Evolutionary conservation across 805 yeast species (phyloP).

Genomic region (Jamesozyma rosinii): DNA sequence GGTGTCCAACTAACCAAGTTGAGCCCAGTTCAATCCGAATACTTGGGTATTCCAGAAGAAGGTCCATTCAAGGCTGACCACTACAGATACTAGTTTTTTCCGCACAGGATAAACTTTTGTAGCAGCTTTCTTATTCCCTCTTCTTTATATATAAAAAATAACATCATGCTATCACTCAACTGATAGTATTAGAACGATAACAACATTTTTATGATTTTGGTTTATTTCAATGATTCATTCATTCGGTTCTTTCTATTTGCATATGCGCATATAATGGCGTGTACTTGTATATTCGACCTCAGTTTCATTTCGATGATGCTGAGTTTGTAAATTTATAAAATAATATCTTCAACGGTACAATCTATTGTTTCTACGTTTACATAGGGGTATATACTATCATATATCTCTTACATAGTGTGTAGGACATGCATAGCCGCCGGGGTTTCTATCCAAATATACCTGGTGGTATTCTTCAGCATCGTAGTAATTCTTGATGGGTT

Average conservation of each 20-base stretch:
- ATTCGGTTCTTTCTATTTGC: constrained; percentile 1
- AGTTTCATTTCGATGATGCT: background rate
- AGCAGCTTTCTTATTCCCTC: background rate
- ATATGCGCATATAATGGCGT: background rate
- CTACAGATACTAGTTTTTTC: constrained; percentile 78
- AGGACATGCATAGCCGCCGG: constrained; percentile 84
- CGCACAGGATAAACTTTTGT: background rate
- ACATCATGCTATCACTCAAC: constrained; percentile 1
- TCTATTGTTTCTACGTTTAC: background rate
- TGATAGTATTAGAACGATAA: background rate
- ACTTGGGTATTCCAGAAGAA: constrained; percentile 80
- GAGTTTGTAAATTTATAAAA: background rate
- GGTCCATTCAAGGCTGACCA: constrained; percentile 98
- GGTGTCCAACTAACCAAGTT: constrained; percentile 80
- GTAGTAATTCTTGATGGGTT: constrained; percentile 59
- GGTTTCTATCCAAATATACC: constrained; percentile 66
- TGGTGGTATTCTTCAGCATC: constrained; percentile 98
- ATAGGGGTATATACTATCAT: constrained; percentile 12
- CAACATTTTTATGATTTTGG: background rate
- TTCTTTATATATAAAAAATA: background rate
- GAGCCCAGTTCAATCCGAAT: constrained; percentile 76
- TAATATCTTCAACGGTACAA: constrained; percentile 12
- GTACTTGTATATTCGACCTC: background rate
- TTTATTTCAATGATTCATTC: background rate
- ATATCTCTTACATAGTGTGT: constrained; percentile 66